A percentile compares a stretch with the other conserved stretches of the same genome.
phyloP scores from a whole-genome alignment of 371 early-diverging fungal species.

The Lichtheimia corymbifera region DNA sequence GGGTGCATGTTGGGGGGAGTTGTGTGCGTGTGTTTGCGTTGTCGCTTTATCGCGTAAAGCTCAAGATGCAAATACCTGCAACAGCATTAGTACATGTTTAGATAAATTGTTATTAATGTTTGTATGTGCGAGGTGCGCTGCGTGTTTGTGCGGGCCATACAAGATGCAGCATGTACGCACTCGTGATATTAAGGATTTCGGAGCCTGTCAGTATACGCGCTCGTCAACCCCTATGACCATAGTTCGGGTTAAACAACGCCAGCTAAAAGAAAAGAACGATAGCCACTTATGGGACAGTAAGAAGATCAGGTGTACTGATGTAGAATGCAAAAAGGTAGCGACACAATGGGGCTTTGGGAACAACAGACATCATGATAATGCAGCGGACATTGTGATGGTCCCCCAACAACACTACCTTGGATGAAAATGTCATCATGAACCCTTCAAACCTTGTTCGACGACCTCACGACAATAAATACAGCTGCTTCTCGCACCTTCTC shows the following conservation, averaged over 20 bases:
- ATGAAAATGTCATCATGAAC: constrained; percentile 5
- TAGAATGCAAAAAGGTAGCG: constrained; percentile 1
- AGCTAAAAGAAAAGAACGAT: too few relatives aligned
- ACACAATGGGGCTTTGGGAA: not conserved
- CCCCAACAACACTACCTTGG: too few relatives aligned
- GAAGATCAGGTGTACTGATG: constrained; percentile 19
- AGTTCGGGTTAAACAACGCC: too few relatives aligned
- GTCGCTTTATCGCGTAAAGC: too few relatives aligned
- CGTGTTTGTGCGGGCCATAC: not conserved
- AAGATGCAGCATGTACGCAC: constrained; percentile 3
- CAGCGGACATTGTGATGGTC: not conserved
- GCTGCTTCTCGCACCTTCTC: constrained; percentile 1
- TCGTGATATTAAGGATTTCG: constrained; percentile 5
- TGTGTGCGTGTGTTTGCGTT: too few relatives aligned
- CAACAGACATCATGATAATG: not conserved
- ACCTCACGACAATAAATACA: constrained; percentile 16
- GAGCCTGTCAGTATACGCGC: too few relatives aligned
- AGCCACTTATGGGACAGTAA: constrained; percentile 16
- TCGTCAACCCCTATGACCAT: too few relatives aligned
- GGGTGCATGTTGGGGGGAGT: too few relatives aligned
- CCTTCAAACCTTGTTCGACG: constrained; percentile 3
- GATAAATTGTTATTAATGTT: constrained; percentile 19
- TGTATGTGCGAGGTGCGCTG: not conserved
- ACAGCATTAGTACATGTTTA: constrained; percentile 10
- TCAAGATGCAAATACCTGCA: too few relatives aligned